These are phyloP conservation scores for Erigeron canadensis DNA, from an alignment of 129 eudicot species.

Conservation along the genomic window DNA sequence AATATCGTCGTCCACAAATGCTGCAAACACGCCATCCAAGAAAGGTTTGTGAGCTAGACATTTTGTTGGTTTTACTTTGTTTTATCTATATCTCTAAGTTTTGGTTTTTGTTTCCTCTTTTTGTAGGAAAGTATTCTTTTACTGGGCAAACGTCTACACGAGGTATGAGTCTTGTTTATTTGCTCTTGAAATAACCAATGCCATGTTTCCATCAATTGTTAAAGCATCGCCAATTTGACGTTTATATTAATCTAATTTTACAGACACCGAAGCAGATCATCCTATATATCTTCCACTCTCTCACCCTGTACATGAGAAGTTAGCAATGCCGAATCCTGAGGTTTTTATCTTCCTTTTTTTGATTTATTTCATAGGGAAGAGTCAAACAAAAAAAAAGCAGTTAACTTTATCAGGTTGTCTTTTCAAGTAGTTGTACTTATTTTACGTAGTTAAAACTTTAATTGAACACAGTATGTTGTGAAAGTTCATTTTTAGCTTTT, in stretches of 20 bases:
- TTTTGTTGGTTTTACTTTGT: not conserved
- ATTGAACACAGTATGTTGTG: too few species aligned
- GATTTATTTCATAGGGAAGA: too few species aligned
- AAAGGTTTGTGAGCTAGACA: slow-evolving; percentile 44
- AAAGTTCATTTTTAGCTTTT: too few species aligned
- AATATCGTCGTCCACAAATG: slow-evolving; percentile 20
- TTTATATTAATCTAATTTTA: not conserved
- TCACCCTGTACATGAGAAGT: slow-evolving; percentile 64
- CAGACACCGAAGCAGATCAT: slow-evolving; percentile 55
- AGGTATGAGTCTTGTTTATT: slow-evolving; percentile 35
- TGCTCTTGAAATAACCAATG: not conserved
- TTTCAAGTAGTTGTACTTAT: too few species aligned
- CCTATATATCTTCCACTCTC: slow-evolving; percentile 61
- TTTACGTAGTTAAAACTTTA: too few species aligned
- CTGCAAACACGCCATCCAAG: slow-evolving; percentile 34
- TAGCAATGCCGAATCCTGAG: slow-evolving; percentile 40
- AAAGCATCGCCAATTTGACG: too few species aligned
- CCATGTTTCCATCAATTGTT: not conserved
- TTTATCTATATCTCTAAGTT: not conserved
- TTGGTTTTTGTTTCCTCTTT: not conserved
- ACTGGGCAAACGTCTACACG: slow-evolving; percentile 37
- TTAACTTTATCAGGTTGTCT: too few species aligned
- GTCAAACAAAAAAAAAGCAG: too few species aligned
- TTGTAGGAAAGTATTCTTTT: slow-evolving; percentile 49
- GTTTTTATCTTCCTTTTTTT: slow-evolving; percentile 29